Base-by-base conservation (phyloP, 352 stramenopile species). In the Phytophthora agathidicida region DNA sequence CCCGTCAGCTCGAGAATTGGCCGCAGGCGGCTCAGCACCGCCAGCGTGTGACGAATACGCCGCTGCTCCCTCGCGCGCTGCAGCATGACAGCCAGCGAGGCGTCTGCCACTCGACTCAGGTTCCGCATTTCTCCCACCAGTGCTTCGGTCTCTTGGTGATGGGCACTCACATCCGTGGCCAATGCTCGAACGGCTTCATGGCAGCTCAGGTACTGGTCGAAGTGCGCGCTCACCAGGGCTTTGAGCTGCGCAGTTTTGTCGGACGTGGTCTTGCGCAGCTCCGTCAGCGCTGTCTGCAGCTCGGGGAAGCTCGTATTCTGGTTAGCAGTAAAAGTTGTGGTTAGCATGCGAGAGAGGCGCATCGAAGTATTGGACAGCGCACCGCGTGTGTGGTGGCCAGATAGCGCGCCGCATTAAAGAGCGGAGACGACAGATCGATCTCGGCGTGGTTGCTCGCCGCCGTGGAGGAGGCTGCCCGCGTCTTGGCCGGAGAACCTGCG, bases 211-310 rank as follows among this genome's bases (percentile, higher is more conserved):
- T 93, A 94, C 58, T 93, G 81, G 48, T 94, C 86, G 48, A 93
- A 94, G 60, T 93, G 86, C 27, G 79, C 77, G 22, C 74, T 86
- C 46, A 93, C 86, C 27, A 94, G 70, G 8, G 80, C 76, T 53
- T 94, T 94, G 33, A 94, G 78, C 61, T 93, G 86, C 52, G 87
- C 76, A 0, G 86, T 94, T 62, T 93, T 94, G 68, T 93, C 83
- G 1, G 78, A 92, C 14, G 81, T 93, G 42, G 78, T 79, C 39
- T 82, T 81, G 53, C 83, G 81, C 28, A 94, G 71, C 37, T 83
- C 75, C 14, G 75, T 71, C n/a, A 94, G 77, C 49, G 86, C 78
- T 16, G 51, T 76, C 48, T 88, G 73, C 37, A 94, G 54, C 23
- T 68, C 73, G 36, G 71, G 62, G 44, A 84, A 91, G 45, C 65